Evolutionary conservation across 2,329 filamentous ascomycete genomes (phyloP).

Genomic region (Nemania diffusa): DNA sequence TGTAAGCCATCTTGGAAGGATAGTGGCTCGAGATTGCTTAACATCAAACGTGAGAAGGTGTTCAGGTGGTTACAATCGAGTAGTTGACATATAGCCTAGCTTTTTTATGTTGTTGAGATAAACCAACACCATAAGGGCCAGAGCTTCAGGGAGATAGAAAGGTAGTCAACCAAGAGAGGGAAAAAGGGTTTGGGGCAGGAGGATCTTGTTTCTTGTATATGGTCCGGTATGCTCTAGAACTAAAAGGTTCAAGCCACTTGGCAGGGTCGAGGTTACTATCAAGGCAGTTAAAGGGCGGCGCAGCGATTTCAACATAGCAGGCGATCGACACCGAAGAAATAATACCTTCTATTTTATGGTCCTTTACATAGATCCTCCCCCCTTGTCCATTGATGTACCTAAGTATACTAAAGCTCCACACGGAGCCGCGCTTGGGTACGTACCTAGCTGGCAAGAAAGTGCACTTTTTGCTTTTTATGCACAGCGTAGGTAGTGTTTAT

Average conservation of each 20-base stretch:
- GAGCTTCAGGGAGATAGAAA: conserved; percentile 5
- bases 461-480: conserved; percentile 28
- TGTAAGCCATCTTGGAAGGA: conserved; percentile 28
- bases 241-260: background rate
- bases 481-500: conserved; percentile 16
- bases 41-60: background rate
- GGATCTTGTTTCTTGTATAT: conserved; percentile 33
- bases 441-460: conserved; percentile 16
- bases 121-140: conserved; percentile 4
- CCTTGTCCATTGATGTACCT: conserved; percentile 8
- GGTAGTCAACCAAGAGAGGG: background rate
- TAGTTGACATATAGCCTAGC: background rate
- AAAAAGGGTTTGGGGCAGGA: conserved; percentile 12
- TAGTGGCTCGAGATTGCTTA: background rate
- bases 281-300: conserved; percentile 28
- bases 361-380: conserved; percentile 1
- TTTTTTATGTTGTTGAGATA: background rate
- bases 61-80: conserved; percentile 6
- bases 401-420: conserved; percentile 17
- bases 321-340: conserved; percentile 21
- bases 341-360: conserved; percentile 25
- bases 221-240: conserved; percentile 4
- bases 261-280: conserved; percentile 20
- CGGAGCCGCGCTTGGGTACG: conserved; percentile 29
- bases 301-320: conserved; percentile 21